These are phyloP conservation scores for Nicotiana noctiflora DNA, from an alignment of 257 asterid species.

Conservation along the genomic window DNA sequence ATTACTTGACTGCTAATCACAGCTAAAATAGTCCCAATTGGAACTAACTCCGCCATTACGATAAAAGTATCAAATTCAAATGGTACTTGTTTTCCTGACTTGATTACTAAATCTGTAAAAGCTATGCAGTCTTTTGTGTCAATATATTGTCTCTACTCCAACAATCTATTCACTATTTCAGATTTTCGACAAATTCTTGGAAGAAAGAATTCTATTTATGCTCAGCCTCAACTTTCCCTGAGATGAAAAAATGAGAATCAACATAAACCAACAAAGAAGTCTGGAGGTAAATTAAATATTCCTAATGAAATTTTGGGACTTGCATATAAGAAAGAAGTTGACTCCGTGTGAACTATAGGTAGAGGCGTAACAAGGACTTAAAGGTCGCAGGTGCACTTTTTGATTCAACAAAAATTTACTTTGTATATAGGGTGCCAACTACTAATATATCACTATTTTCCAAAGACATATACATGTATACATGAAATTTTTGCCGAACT, in stretches of 20 bases:
- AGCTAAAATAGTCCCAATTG: constrained; percentile 47
- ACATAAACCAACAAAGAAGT: background rate
- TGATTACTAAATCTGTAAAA: background rate
- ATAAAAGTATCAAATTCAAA: background rate
- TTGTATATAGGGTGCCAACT: no score
- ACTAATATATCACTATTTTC: no score
- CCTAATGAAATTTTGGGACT: background rate
- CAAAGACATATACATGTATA: no score
- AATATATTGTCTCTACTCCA: background rate
- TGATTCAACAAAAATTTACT: no score
- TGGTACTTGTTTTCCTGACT: background rate
- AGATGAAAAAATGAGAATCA: background rate
- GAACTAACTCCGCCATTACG: constrained; percentile 36
- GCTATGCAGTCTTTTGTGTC: background rate
- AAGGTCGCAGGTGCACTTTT: no score
- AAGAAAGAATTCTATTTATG: background rate
- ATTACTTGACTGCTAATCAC: constrained; percentile 39
- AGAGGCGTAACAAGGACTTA: no score
- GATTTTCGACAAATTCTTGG: background rate
- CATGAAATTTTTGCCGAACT: no score
- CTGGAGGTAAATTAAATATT: background rate
- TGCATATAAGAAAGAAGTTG: background rate
- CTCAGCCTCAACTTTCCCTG: background rate
- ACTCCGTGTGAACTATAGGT: no score
- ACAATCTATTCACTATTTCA: background rate